phyloP scores from a whole-genome alignment of 1,284 basidiomycete genomes.

The Naganishia cerealis region DNA sequence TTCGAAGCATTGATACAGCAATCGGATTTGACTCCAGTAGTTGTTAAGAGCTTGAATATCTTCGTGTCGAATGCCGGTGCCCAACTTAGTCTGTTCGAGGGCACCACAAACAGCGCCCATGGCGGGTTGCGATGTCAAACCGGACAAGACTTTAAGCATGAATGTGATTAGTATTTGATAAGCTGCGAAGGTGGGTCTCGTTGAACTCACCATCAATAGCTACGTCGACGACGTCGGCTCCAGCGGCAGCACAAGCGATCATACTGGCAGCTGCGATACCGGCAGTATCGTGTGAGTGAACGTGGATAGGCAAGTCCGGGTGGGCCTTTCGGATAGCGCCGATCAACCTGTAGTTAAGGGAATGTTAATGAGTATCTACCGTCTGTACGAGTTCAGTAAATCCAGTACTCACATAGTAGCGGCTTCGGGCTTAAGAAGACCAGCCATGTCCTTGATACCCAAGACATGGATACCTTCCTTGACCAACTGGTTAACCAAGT shows the following conservation, averaged over 20 bases:
- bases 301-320: slow-evolving; percentile 97
- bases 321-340: slow-evolving; percentile 92
- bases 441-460: slow-evolving; percentile 99
- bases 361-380: slow-evolving; percentile 24
- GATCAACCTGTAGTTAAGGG: slow-evolving; percentile 67
- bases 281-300: slow-evolving; percentile 99
- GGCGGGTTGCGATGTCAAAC: slow-evolving; percentile 94
- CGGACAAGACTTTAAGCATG: slow-evolving; percentile 77
- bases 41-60: slow-evolving; percentile 96
- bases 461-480: slow-evolving; percentile 94
- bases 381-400: neutral
- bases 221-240: slow-evolving; percentile 96
- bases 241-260: slow-evolving; percentile 91
- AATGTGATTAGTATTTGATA: neutral
- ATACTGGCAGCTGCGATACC: slow-evolving; percentile 96
- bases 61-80: slow-evolving; percentile 94
- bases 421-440: slow-evolving; percentile 90
- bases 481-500: slow-evolving; percentile 92
- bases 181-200: slow-evolving; percentile 5
- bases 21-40: slow-evolving; percentile 97
- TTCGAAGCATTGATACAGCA: slow-evolving; percentile 95
- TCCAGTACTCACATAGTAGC: slow-evolving; percentile 70
- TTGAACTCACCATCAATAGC: slow-evolving; percentile 84
- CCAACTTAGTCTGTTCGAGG: slow-evolving; percentile 89
- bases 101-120: slow-evolving; percentile 96